These are phyloP conservation scores for Yarrowia keelungensis DNA, from an alignment of 805 yeast species.

Conservation along the genomic window DNA sequence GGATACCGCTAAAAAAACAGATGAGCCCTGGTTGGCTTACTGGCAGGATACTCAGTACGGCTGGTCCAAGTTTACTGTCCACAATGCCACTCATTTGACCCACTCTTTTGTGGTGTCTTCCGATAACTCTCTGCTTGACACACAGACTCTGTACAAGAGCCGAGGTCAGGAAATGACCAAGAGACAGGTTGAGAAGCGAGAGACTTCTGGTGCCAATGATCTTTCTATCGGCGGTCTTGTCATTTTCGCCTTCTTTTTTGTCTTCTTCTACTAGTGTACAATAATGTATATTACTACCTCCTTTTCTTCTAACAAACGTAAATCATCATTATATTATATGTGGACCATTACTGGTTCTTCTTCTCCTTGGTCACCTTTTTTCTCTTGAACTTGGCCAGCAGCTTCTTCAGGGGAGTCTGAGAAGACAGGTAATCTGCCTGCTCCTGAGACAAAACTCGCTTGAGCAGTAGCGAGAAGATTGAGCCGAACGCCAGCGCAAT, in stretches of 20 bases:
- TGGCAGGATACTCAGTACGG: conserved; percentile 43
- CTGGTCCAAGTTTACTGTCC: conserved; percentile 48
- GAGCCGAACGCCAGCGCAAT: conserved; percentile 93
- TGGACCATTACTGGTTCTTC: conserved; percentile 24
- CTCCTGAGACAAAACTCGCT: conserved; percentile 75
- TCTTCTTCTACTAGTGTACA: not conserved
- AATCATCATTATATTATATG: conserved; percentile 22
- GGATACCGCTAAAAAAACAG: conserved; percentile 41
- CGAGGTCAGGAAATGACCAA: conserved; percentile 17
- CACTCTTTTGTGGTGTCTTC: conserved; percentile 46
- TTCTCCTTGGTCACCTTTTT: conserved; percentile 28
- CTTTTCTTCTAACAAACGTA: conserved; percentile 1
- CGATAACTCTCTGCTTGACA: conserved; percentile 45
- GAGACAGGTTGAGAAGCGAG: conserved; percentile 1
- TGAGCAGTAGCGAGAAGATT: conserved; percentile 75
- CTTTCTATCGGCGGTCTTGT: not conserved
- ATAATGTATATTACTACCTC: not conserved
- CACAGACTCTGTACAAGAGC: conserved; percentile 46
- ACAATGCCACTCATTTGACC: conserved; percentile 48
- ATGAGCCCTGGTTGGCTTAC: conserved; percentile 37
- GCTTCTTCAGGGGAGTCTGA: conserved; percentile 31
- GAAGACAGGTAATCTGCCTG: conserved; percentile 51
- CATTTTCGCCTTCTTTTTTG: conserved; percentile 5
- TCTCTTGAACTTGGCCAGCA: conserved; percentile 35
- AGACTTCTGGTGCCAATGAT: conserved; percentile 11